Evolutionary conservation across 176 grass and related monocot genomes (phyloP).

Genomic region (Poa annua): DNA sequence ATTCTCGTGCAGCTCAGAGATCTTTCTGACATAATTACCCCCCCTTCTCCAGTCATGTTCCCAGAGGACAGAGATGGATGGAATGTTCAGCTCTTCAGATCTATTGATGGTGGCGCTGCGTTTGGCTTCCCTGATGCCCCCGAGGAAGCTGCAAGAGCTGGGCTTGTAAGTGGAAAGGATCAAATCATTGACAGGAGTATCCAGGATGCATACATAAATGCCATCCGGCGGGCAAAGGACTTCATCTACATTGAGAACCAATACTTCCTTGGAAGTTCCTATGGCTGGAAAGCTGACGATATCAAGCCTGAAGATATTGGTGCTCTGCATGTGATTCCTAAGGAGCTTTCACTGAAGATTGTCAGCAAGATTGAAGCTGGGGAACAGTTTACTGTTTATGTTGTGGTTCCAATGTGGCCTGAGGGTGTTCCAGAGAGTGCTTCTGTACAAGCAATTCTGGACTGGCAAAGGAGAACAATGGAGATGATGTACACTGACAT

Average conservation of each 20-base stretch:
- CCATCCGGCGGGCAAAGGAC: slow-evolving; percentile 76
- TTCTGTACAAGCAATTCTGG: slow-evolving; percentile 95
- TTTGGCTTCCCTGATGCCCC: slow-evolving; percentile 78
- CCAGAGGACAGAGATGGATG: slow-evolving; percentile 74
- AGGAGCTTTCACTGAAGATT: slow-evolving; percentile 87
- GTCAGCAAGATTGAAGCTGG: slow-evolving; percentile 84
- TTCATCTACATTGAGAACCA: slow-evolving; percentile 97
- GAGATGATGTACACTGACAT: slow-evolving; percentile 98
- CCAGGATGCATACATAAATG: slow-evolving; percentile 84
- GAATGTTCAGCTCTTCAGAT: slow-evolving; percentile 92
- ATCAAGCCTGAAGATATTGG: slow-evolving; percentile 85
- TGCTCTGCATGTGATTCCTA: slow-evolving; percentile 86
- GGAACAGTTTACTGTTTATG: slow-evolving; percentile 78
- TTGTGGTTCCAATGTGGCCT: slow-evolving; percentile 98
- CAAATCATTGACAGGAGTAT: slow-evolving; percentile 87
- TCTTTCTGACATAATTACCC: slow-evolving; percentile 60
- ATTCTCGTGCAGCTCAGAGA: slow-evolving; percentile 60
- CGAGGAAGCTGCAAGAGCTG: slow-evolving; percentile 61
- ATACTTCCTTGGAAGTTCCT: slow-evolving; percentile 89
- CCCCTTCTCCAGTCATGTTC: slow-evolving; percentile 65
- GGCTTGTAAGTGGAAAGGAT: slow-evolving; percentile 87
- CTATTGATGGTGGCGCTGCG: slow-evolving; percentile 84
- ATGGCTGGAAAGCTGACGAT: slow-evolving; percentile 64
- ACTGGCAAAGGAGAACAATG: slow-evolving; percentile 92
- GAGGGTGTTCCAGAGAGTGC: slow-evolving; percentile 87